Evolutionary conservation across 2,329 filamentous ascomycete genomes (phyloP).

Genomic region (Leptographium flavum): DNA sequence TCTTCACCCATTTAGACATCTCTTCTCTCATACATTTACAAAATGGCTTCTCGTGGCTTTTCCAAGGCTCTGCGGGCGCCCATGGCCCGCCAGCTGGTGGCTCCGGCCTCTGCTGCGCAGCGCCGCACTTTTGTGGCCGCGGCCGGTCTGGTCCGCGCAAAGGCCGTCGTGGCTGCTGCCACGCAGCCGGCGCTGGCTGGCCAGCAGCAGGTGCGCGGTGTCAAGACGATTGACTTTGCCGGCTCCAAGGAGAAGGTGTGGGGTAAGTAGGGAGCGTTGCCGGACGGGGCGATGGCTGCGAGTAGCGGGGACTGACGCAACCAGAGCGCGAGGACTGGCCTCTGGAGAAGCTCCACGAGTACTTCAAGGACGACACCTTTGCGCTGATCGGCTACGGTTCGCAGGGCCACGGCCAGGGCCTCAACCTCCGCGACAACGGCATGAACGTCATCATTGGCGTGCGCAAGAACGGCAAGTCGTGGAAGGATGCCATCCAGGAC

Average conservation of each 20-base stretch:
- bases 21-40: constrained; percentile 18
- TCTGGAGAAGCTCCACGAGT: constrained; percentile 93
- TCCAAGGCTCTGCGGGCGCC: constrained; percentile 51
- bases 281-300: not conserved
- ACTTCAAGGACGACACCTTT: constrained; percentile 99
- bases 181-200: constrained; percentile 17
- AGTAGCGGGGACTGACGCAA: not conserved
- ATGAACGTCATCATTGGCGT: constrained; percentile 98
- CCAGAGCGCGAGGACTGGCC: constrained; percentile 97
- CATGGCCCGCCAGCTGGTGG: constrained; percentile 48
- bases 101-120: constrained; percentile 44
- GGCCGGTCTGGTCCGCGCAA: constrained; percentile 38
- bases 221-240: constrained; percentile 99
- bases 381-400: constrained; percentile 97
- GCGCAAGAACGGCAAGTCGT: constrained; percentile 94
- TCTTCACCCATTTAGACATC: not conserved
- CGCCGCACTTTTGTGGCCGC: constrained; percentile 50
- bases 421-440: constrained; percentile 99
- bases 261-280: constrained; percentile 38
- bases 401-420: constrained; percentile 96
- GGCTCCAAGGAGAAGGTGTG: constrained; percentile 90
- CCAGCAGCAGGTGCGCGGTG: constrained; percentile 59
- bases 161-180: constrained; percentile 29
- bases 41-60: constrained; percentile 68
- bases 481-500: constrained; percentile 94